Evolutionary conservation across 345 rosid species (phyloP).

Genomic region (Aurinia saxatilis): DNA sequence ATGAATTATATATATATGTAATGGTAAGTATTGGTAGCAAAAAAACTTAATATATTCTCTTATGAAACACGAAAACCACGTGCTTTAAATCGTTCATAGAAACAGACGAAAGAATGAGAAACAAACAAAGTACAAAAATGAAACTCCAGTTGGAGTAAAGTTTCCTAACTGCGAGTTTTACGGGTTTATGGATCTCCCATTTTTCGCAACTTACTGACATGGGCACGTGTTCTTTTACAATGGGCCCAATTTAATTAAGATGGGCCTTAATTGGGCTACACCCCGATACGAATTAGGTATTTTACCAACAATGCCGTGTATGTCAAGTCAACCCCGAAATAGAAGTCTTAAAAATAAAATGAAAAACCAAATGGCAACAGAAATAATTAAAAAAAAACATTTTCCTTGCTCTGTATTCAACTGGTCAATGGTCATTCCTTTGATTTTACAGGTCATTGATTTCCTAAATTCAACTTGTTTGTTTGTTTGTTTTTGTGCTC

Average conservation of each 20-base stretch:
- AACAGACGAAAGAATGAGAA: background rate
- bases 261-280: conserved; percentile 9
- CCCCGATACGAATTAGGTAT: background rate
- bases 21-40: too few relatives aligned
- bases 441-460: background rate
- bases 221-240: background rate
- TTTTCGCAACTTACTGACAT: background rate
- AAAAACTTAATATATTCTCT: too few relatives aligned
- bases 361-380: background rate
- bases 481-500: conserved; percentile 1
- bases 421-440: background rate
- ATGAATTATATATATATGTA: too few relatives aligned
- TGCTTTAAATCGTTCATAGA: background rate
- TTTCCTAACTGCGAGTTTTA: conserved; percentile 4
- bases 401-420: background rate
- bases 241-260: background rate
- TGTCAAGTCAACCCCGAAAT: background rate
- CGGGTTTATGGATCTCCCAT: background rate
- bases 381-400: background rate
- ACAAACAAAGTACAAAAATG: background rate
- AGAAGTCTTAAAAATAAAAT: background rate
- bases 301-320: background rate
- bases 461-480: conserved; percentile 15
- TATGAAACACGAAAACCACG: conserved; percentile 23
- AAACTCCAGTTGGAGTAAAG: background rate